Evolutionary conservation across 768 basidiomycete species (phyloP).

Genomic region (Russula griseocarnosa): DNA sequence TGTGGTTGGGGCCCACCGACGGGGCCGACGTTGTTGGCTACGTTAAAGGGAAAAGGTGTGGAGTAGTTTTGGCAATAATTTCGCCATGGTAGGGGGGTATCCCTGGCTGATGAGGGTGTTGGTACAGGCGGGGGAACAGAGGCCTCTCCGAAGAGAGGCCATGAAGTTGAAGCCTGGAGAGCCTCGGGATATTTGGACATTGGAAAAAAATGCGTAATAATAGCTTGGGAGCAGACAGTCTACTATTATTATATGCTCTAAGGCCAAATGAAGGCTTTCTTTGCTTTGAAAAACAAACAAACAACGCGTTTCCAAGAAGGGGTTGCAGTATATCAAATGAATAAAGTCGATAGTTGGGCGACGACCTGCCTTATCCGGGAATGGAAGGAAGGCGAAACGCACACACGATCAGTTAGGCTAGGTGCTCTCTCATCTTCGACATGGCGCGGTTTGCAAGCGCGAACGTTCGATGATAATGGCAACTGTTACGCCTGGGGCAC

Average conservation of each 20-base stretch:
- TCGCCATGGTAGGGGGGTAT: background rate
- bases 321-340: background rate
- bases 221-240: background rate
- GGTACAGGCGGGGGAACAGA: background rate
- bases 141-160: background rate
- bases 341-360: background rate
- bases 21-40: background rate
- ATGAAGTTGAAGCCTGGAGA: background rate
- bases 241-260: background rate
- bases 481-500: background rate
- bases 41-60: background rate
- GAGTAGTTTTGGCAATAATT: background rate
- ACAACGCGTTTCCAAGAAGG: background rate
- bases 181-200: slow-evolving; percentile 5
- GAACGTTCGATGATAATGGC: background rate
- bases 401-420: no score
- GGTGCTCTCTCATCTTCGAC: no score
- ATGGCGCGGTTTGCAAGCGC: background rate
- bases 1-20: background rate
- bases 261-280: no score
- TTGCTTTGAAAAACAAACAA: background rate
- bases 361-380: background rate
- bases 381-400: background rate
- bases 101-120: background rate
- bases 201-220: background rate